Percentiles rank a stretch among this genome's conserved stretches.
Evolutionary conservation across 495 filamentous ascomycete species (phyloP).

Genomic region (Beverwykella pulmonaria): DNA sequence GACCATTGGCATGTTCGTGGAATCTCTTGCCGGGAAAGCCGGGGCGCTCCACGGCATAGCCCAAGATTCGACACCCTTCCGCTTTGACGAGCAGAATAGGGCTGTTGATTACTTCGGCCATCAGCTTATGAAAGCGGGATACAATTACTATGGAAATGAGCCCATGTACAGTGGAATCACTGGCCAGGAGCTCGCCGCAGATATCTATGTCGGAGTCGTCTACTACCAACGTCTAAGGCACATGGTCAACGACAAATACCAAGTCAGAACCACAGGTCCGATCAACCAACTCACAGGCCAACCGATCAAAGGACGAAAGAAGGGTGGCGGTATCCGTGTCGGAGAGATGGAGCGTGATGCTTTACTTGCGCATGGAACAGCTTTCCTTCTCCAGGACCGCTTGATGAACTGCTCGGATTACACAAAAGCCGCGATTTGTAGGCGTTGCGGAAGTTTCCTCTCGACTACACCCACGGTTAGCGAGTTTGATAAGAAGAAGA

Average conservation of each 20-base stretch:
- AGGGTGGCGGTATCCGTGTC: constrained; percentile 96
- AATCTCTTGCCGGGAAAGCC: constrained; percentile 93
- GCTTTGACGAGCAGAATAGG: constrained; percentile 88
- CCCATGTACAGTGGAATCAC: constrained; percentile 97
- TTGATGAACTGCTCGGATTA: constrained; percentile 96
- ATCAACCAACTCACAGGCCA: constrained; percentile 88
- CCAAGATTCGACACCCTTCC: constrained; percentile 93
- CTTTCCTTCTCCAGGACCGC: constrained; percentile 92
- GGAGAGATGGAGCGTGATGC: constrained; percentile 99
- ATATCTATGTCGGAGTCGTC: constrained; percentile 95
- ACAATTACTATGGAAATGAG: constrained; percentile 98
- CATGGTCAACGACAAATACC: constrained; percentile 99
- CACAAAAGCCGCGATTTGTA: constrained; percentile 83
- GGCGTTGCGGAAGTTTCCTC: constrained; percentile 82
- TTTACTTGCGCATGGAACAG: constrained; percentile 89
- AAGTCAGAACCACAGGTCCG: constrained; percentile 93
- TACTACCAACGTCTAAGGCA: constrained; percentile 97
- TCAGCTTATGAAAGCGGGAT: constrained; percentile 89
- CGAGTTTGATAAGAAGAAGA: constrained; percentile 46
- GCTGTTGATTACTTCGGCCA: constrained; percentile 94
- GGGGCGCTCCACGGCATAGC: constrained; percentile 91
- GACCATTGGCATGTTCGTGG: constrained; percentile 99
- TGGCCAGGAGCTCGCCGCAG: constrained; percentile 86
- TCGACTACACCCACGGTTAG: constrained; percentile 77
- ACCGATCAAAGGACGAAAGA: constrained; percentile 92